phyloP scores from a whole-genome alignment of 495 filamentous ascomycete species.

The Neurospora sp. region DNA sequence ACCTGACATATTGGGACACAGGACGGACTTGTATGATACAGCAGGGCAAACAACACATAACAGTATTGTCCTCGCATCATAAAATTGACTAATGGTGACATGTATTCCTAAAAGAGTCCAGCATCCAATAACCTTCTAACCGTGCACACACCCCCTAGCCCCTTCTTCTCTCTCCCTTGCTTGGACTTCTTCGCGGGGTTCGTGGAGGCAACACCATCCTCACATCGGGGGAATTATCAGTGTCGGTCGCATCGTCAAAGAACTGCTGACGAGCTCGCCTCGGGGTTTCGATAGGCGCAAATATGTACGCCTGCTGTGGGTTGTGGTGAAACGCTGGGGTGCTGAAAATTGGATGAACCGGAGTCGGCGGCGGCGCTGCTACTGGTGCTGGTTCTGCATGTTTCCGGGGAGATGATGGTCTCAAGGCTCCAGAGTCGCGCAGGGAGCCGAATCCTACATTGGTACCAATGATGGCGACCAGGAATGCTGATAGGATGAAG shows the following conservation, averaged over 20 bases:
- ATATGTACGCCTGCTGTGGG: conserved; percentile 32
- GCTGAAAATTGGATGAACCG: conserved; percentile 22
- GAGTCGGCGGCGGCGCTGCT: conserved; percentile 8
- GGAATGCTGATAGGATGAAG: conserved; percentile 44
- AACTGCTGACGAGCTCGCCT: conserved; percentile 24
- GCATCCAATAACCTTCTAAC: conserved; percentile 25
- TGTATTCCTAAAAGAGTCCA: background rate
- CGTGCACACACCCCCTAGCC: conserved; percentile 22
- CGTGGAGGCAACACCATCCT: conserved; percentile 28
- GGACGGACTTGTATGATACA: background rate
- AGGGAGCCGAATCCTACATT: conserved; percentile 44
- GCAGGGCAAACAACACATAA: background rate
- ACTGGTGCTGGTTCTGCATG: conserved; percentile 6
- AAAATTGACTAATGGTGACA: background rate
- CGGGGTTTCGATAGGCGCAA: conserved; percentile 34
- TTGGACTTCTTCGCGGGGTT: conserved; percentile 34
- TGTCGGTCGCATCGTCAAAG: conserved; percentile 32
- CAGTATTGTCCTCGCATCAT: background rate
- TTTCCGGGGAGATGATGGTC: background rate
- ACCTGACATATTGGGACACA: background rate
- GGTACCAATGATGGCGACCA: conserved; percentile 44
- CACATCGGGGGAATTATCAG: conserved; percentile 27
- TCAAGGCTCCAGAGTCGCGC: conserved; percentile 11
- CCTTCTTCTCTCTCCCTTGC: conserved; percentile 34
- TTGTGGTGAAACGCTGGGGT: conserved; percentile 14